phyloP scores from a whole-genome alignment of 176 grass and related monocot species.

The Saccharum officinarum region DNA sequence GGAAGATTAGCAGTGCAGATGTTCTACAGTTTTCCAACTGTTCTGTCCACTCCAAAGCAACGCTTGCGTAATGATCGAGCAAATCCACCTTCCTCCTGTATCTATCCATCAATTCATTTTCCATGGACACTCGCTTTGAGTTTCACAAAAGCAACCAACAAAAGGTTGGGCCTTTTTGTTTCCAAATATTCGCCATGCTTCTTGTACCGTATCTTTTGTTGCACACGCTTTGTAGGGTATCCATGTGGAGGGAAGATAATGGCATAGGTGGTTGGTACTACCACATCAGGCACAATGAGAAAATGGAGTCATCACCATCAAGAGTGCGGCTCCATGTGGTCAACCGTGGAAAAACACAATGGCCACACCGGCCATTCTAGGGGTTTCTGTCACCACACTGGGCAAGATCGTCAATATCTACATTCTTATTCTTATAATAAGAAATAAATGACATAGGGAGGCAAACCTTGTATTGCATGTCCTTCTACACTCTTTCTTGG shows the following conservation, averaged over 20 bases:
- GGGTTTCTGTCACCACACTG: not conserved
- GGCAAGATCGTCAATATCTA: not conserved
- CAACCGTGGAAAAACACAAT: constrained; percentile 1
- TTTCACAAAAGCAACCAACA: not conserved
- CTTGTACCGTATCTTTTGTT: constrained; percentile 11
- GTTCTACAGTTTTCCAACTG: not conserved
- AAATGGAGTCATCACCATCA: constrained; percentile 20
- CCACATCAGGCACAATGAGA: constrained; percentile 29
- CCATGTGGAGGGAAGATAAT: constrained; percentile 26
- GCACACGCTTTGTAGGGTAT: not conserved
- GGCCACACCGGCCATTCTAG: constrained; percentile 5
- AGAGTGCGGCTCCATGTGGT: not conserved
- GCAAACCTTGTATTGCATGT: too few relatives aligned
- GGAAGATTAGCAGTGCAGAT: not conserved
- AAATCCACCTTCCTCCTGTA: not conserved
- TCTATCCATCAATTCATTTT: not conserved
- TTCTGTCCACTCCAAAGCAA: not conserved
- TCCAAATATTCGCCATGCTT: constrained; percentile 27
- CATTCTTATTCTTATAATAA: not conserved
- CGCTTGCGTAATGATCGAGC: not conserved
- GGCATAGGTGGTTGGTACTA: constrained; percentile 39
- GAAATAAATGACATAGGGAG: too few relatives aligned
- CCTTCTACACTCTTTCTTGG: too few relatives aligned
- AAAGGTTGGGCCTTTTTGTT: not conserved
- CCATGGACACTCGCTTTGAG: not conserved